These are phyloP conservation scores for Colletotrichum horii DNA, from an alignment of 2,329 filamentous ascomycete genomes.

Conservation along the genomic window DNA sequence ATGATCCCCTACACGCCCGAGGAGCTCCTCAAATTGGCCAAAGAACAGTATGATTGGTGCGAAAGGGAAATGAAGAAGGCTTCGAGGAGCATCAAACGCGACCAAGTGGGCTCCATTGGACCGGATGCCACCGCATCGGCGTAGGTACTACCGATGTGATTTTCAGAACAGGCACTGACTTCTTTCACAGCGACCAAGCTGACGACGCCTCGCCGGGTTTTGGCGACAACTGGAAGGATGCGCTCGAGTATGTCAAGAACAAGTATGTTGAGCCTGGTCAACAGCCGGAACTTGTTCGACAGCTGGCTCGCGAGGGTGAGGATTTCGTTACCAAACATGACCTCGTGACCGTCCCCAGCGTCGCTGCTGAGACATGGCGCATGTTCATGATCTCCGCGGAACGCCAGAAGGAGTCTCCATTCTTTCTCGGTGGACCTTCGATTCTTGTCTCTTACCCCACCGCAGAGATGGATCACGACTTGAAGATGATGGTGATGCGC, in stretches of 20 bases:
- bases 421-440: conserved; percentile 60
- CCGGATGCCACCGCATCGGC: not conserved
- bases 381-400: conserved; percentile 62
- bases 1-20: conserved; percentile 65
- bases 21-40: conserved; percentile 56
- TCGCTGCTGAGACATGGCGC: conserved; percentile 58
- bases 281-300: conserved; percentile 56
- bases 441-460: conserved; percentile 64
- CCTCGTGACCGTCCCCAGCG: conserved; percentile 58
- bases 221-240: conserved; percentile 53
- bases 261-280: conserved; percentile 57
- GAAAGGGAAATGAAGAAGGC: conserved; percentile 58
- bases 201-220: conserved; percentile 26
- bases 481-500: conserved; percentile 65
- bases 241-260: conserved; percentile 61
- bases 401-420: conserved; percentile 60
- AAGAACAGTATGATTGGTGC: conserved; percentile 61
- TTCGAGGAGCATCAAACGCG: conserved; percentile 47
- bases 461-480: conserved; percentile 53
- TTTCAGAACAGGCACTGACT: not conserved
- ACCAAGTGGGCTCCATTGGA: not conserved
- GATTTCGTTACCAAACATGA: conserved; percentile 57
- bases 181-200: not conserved
- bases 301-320: conserved; percentile 56
- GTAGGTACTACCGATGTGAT: not conserved